A percentile compares a stretch with the other conserved stretches of the same genome.
phyloP scores from a whole-genome alignment of 1,139 yeast genomes.

The Taphrina wiesneri region DNA sequence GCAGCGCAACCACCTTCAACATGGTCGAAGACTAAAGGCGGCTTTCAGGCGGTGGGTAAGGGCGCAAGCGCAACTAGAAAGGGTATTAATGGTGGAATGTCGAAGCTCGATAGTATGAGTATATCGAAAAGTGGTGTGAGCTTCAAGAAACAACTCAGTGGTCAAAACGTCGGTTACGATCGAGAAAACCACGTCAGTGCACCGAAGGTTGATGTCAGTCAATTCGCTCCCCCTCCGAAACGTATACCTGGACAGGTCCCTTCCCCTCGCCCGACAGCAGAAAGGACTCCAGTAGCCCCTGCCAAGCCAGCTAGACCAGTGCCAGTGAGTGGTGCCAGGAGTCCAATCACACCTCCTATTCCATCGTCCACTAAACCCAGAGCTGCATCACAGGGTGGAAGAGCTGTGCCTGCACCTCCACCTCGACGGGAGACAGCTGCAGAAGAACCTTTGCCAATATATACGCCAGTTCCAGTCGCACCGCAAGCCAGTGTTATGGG shows the following conservation, averaged over 20 bases:
- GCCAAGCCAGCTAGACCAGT: background rate
- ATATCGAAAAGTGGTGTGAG: constrained; percentile 19
- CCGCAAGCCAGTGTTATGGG: background rate
- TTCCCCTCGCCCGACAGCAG: background rate
- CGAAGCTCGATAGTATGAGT: constrained; percentile 21
- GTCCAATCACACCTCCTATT: background rate
- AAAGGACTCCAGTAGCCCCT: background rate
- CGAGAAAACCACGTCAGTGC: constrained; percentile 27
- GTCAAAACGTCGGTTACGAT: constrained; percentile 21
- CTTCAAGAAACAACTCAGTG: constrained; percentile 21
- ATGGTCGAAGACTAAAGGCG: constrained; percentile 14
- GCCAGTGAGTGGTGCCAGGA: background rate
- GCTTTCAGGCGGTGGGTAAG: constrained; percentile 22
- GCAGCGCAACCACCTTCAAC: constrained; percentile 10
- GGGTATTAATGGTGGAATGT: constrained; percentile 15
- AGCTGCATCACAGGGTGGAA: background rate
- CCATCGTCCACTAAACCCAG: background rate
- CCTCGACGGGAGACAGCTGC: constrained; percentile 10
- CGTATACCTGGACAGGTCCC: constrained; percentile 18
- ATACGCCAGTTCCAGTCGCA: constrained; percentile 10
- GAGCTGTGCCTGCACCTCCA: constrained; percentile 27
- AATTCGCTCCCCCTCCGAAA: constrained; percentile 29
- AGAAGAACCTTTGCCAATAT: constrained; percentile 17
- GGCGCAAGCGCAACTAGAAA: constrained; percentile 17
- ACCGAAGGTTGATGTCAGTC: constrained; percentile 29